A percentile compares a stretch with the other conserved stretches of the same genome.
Conservation (phyloP, 345 rosid species). For the Acer saccharum region DNA sequence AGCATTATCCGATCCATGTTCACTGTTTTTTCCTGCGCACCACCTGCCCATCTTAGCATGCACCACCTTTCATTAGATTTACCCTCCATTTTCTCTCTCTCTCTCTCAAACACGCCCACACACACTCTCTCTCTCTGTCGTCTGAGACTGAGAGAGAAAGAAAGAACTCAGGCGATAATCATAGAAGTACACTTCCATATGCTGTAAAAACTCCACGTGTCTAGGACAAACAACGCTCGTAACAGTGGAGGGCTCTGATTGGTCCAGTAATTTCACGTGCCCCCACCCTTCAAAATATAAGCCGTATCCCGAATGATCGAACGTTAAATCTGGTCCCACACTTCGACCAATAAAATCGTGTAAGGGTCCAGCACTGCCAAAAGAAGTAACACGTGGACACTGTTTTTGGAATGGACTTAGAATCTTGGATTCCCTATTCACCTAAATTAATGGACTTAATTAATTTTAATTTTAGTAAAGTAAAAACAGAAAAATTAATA, state of each 20-base stretch:
- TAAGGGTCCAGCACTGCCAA: neutral
- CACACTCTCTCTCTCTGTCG: no score
- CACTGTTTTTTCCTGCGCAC: slow-evolving; percentile 41
- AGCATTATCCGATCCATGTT: slow-evolving; percentile 58
- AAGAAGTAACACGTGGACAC: slow-evolving; percentile 28
- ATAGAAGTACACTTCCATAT: slow-evolving; percentile 20
- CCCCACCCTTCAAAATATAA: slow-evolving; percentile 1
- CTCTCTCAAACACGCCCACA: neutral
- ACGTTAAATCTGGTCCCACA: neutral
- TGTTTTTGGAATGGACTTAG: neutral
- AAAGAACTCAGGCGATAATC: slow-evolving; percentile 15
- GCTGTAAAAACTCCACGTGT: slow-evolving; percentile 50
- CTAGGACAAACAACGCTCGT: slow-evolving; percentile 26
- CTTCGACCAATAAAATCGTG: neutral
- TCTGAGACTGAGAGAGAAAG: neutral
- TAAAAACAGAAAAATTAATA: no score
- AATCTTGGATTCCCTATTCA: no score
- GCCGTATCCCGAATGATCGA: neutral
- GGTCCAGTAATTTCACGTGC: slow-evolving; percentile 26
- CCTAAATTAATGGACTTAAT: no score
- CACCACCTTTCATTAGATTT: slow-evolving; percentile 18
- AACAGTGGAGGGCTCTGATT: slow-evolving; percentile 18
- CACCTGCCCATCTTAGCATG: slow-evolving; percentile 26
- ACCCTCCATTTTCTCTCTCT: slow-evolving; percentile 33
- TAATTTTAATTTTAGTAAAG: no score